A percentile compares a stretch with the other conserved stretches of the same genome.
Conservation (phyloP, 495 filamentous ascomycete genomes). For the Hapsidospora chrysogenum region DNA sequence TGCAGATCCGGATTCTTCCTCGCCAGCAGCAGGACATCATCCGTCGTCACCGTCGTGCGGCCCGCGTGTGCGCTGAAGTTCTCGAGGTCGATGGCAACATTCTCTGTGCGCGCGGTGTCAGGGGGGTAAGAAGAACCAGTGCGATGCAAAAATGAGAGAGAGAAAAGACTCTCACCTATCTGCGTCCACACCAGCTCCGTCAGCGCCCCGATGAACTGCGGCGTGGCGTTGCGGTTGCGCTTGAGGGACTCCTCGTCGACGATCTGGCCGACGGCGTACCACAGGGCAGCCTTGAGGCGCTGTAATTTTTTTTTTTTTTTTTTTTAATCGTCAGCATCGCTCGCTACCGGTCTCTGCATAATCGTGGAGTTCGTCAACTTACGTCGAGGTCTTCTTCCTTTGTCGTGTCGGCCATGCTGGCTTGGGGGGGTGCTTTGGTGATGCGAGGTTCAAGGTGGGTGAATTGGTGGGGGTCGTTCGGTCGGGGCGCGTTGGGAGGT, state of each 20-base stretch:
- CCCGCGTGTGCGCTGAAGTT: slow-evolving; percentile 81
- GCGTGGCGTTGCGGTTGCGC: slow-evolving; percentile 70
- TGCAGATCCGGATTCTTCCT: slow-evolving; percentile 74
- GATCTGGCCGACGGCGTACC: slow-evolving; percentile 76
- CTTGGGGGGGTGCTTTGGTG: background rate
- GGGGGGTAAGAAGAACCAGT: background rate
- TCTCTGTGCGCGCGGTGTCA: slow-evolving; percentile 32
- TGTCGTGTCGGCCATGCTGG: slow-evolving; percentile 1
- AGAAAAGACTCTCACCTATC: slow-evolving; percentile 41
- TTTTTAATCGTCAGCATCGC: too few relatives aligned
- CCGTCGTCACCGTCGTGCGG: slow-evolving; percentile 59
- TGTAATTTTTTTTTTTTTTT: slow-evolving; percentile 16
- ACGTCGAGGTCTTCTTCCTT: slow-evolving; percentile 1
- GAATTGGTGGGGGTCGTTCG: too few relatives aligned
- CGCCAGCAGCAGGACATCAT: slow-evolving; percentile 76
- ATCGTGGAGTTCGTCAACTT: background rate
- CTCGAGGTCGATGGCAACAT: slow-evolving; percentile 57
- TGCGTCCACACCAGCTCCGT: slow-evolving; percentile 87
- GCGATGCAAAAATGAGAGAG: slow-evolving; percentile 1
- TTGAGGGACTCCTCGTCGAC: slow-evolving; percentile 72
- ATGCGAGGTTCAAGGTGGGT: too few relatives aligned
- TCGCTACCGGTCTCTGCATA: too few relatives aligned
- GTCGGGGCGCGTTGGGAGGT: too few relatives aligned
- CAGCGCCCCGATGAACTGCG: slow-evolving; percentile 85
- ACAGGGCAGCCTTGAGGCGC: slow-evolving; percentile 88